Percentiles rank a stretch among this genome's conserved stretches.
These are phyloP conservation scores for Pseudocercospora cruenta DNA, from an alignment of 2,329 filamentous ascomycete species.

Conservation along the genomic window DNA sequence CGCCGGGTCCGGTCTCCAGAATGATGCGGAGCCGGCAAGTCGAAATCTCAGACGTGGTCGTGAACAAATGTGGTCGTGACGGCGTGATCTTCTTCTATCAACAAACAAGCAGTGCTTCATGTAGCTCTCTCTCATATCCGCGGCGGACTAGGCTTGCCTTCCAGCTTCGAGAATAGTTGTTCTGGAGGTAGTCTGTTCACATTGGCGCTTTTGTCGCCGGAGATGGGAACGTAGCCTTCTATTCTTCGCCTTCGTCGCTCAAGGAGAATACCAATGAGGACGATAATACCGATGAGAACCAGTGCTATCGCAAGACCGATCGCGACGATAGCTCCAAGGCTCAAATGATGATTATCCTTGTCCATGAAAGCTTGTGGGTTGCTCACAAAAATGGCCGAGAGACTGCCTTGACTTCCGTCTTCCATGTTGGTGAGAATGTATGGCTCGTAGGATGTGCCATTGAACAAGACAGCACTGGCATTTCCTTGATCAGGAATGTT, in stretches of 20 bases:
- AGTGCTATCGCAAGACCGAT: constrained; percentile 80
- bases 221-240: constrained; percentile 77
- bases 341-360: constrained; percentile 59
- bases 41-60: constrained; percentile 10
- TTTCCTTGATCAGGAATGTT: constrained; percentile 75
- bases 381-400: constrained; percentile 83
- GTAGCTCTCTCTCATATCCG: constrained; percentile 24
- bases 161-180: constrained; percentile 35
- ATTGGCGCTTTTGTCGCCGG: constrained; percentile 50
- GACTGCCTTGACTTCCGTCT: constrained; percentile 68
- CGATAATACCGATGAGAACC: constrained; percentile 74
- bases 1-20: background rate
- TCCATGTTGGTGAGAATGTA: constrained; percentile 75
- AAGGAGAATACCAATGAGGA: constrained; percentile 72
- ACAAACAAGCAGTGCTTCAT: constrained; percentile 10
- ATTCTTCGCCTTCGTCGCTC: constrained; percentile 76
- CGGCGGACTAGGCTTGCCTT: constrained; percentile 31
- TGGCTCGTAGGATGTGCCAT: constrained; percentile 76
- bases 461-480: constrained; percentile 83
- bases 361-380: constrained; percentile 72
- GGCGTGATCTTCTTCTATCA: constrained; percentile 14
- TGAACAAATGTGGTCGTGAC: constrained; percentile 14
- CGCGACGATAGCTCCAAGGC: constrained; percentile 76
- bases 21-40: constrained; percentile 4
- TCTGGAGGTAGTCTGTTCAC: constrained; percentile 56